Evolutionary conservation across 371 early-diverging fungal genomes (phyloP), one percentile per base, ranked within the genome.

Genomic region (Mucor piriformis): DNA sequence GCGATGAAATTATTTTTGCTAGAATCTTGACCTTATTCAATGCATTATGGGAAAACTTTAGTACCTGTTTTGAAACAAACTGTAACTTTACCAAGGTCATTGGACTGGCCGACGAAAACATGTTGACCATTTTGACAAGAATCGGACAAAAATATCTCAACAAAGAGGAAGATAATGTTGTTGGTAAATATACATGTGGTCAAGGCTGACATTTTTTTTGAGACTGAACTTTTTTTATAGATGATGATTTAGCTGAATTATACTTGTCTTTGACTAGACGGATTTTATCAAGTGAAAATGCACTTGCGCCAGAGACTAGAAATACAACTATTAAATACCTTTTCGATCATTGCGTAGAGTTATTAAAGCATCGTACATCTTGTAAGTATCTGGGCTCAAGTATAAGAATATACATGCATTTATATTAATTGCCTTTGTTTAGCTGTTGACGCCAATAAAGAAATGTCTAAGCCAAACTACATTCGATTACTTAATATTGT

Each of bases 41-140:
- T 23, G 50, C 74, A 1, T 42, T 74, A 27, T 77, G 72, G 69
- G 59, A 67, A 12, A 64, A 70, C 38, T 66, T 61, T 47, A 43
- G 50, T n/a, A 33, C n/a, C 10, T 56, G 50, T 18, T 73, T 70
- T 55, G 69, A 61, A 20, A 23, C 50, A 3, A 54, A 60, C 11
- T 27, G 46, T 24, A 25, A 60, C 43, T 48, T 63, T 25, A 10
- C 27, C 3, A 29, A 52, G 35, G n/a, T 44, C 1, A 40, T 68
- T 25, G 48, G 50, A 6, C 21, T 63, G 4, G 29, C 35, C 29
- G 53, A 63, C 29, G 32, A 40, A 6, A 20, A 32, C 1, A 16
- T 48, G 0, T 24, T 38, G 6, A 1, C 3, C 10, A 35, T 68
- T 12, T 46, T 68, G 16, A 43, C 52, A 4, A 37, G 64, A n/a